Conservation (phyloP, 345 rosid species). For the Noccaea bulbosa region DNA sequence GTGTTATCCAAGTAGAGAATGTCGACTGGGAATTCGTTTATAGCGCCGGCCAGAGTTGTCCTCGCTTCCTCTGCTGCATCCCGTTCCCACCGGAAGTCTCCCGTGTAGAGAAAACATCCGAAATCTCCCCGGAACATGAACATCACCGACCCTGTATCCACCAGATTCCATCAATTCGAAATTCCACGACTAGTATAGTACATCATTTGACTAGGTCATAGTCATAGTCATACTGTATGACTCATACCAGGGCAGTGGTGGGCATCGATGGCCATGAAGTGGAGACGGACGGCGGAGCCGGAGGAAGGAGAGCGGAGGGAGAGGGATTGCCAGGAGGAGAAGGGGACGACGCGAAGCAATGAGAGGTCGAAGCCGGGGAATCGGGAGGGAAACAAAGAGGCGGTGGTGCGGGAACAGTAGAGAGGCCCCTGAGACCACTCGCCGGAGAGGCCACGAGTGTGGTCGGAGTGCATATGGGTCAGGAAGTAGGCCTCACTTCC, state of each 20-base stretch:
- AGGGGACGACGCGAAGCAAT: conserved; percentile 60
- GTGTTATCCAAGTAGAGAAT: conserved; percentile 77
- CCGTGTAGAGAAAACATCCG: conserved; percentile 74
- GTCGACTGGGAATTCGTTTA: conserved; percentile 48
- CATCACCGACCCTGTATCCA: conserved; percentile 68
- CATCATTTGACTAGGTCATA: too few relatives aligned
- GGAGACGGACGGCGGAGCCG: conserved; percentile 43
- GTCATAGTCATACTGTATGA: too few relatives aligned
- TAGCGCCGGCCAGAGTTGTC: conserved; percentile 51
- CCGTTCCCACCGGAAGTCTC: conserved; percentile 81
- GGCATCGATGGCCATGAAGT: conserved; percentile 69
- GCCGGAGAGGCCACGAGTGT: conserved; percentile 65
- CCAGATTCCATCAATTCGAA: not conserved
- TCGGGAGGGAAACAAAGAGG: conserved; percentile 68
- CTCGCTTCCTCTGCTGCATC: conserved; percentile 44
- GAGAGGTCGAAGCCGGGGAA: conserved; percentile 70
- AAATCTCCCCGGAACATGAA: conserved; percentile 73
- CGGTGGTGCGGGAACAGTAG: conserved; percentile 79
- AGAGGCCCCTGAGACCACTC: conserved; percentile 64
- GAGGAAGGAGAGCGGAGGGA: conserved; percentile 56
- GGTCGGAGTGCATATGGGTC: conserved; percentile 79
- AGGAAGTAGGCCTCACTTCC: conserved; percentile 78
- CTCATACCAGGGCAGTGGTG: conserved; percentile 76
- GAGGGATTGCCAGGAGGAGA: conserved; percentile 62
- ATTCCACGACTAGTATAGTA: too few relatives aligned